Conservation (phyloP, 1,139 yeast species). For the Taiozyma sp. region DNA sequence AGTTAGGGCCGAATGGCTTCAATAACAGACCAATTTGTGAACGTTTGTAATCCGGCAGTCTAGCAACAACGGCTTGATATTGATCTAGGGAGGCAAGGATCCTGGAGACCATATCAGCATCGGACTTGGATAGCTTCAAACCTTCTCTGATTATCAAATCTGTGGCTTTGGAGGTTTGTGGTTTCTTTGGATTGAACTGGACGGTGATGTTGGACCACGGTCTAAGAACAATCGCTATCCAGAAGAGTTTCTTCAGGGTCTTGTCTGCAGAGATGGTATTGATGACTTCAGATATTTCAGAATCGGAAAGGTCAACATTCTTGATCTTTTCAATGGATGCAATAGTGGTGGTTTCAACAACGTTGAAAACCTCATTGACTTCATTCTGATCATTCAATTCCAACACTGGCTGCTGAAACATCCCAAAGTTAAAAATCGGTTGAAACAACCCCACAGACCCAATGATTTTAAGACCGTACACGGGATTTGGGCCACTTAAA, state of each 20-base stretch:
- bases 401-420: conserved; percentile 10
- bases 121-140: conserved; percentile 55
- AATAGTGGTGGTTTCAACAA: conserved; percentile 3
- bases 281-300: conserved; percentile 3
- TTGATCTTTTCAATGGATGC: conserved; percentile 5
- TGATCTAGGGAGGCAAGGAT: conserved; percentile 28
- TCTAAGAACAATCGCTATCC: conserved; percentile 42
- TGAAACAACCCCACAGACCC: conserved; percentile 48
- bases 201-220: conserved; percentile 42
- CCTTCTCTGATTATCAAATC: conserved; percentile 60
- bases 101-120: conserved; percentile 45
- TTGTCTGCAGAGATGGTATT: conserved; percentile 2
- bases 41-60: conserved; percentile 32
- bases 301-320: background rate
- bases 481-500: conserved; percentile 55
- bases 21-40: conserved; percentile 58
- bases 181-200: conserved; percentile 33
- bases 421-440: conserved; percentile 43
- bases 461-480: conserved; percentile 57
- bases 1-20: conserved; percentile 46
- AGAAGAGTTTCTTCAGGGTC: conserved; percentile 29
- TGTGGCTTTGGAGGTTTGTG: conserved; percentile 26
- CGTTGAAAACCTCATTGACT: conserved; percentile 3
- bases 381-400: conserved; percentile 7
- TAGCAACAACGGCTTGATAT: conserved; percentile 24